These are phyloP conservation scores for Jatropha curcas DNA, from an alignment of 345 rosid genomes.

Conservation along the genomic window DNA sequence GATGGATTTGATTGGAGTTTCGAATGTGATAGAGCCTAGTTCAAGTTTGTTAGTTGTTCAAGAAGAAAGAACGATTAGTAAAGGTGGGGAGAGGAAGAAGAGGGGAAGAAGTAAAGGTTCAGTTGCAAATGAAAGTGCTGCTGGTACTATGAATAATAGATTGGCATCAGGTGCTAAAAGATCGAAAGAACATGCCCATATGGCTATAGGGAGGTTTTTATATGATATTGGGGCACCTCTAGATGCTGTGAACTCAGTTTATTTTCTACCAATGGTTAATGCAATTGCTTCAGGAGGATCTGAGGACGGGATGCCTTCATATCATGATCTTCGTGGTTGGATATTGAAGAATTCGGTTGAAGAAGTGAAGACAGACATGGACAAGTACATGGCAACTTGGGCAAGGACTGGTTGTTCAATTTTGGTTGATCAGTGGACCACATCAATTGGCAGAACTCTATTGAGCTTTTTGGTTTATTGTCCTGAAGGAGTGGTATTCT, in stretches of 20 bases:
- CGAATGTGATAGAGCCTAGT: constrained; percentile 18
- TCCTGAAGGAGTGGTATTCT: constrained; percentile 24
- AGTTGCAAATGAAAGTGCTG: constrained; percentile 28
- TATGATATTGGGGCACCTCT: constrained; percentile 74
- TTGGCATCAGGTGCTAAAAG: constrained; percentile 34
- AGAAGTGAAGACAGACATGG: constrained; percentile 19
- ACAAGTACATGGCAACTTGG: constrained; percentile 13
- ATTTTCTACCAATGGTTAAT: constrained; percentile 29
- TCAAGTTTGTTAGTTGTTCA: constrained; percentile 25
- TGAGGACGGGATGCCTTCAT: constrained; percentile 14
- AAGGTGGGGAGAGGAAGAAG: constrained; percentile 46
- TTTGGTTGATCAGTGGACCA: constrained; percentile 28
- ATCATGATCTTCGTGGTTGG: constrained; percentile 22
- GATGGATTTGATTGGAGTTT: constrained; percentile 21
- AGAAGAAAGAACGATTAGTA: constrained; percentile 38
- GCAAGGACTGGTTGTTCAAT: constrained; percentile 29
- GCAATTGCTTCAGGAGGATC: constrained; percentile 24
- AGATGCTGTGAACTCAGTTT: constrained; percentile 23
- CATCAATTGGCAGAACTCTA: constrained; percentile 20
- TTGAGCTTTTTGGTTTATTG: constrained; percentile 26
- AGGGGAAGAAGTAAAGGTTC: constrained; percentile 41
- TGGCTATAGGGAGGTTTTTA: constrained; percentile 66
- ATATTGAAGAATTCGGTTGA: constrained; percentile 20
- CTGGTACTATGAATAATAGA: constrained; percentile 13
- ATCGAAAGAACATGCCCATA: constrained; percentile 39